Conservation (phyloP, 2,329 filamentous ascomycete species). For the Curvularia spicifera region DNA sequence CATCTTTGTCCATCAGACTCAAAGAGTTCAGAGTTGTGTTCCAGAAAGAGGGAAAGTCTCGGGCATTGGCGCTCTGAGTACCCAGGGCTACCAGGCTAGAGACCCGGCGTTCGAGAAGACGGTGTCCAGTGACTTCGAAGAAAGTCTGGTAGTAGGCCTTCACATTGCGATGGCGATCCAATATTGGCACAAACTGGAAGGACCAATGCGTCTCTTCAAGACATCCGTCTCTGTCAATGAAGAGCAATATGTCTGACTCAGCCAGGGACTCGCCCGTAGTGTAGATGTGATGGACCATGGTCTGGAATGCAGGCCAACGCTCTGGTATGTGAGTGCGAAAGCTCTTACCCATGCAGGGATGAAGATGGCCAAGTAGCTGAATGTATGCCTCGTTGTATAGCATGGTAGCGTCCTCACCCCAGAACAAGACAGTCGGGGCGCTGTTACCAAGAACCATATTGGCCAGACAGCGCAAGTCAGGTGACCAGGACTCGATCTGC, state of each 20-base stretch:
- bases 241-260: conserved; percentile 73
- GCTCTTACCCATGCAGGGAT: conserved; percentile 66
- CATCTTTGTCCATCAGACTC: conserved; percentile 67
- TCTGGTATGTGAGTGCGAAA: conserved; percentile 70
- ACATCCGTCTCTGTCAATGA: conserved; percentile 69
- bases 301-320: conserved; percentile 59
- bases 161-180: conserved; percentile 71
- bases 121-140: conserved; percentile 73
- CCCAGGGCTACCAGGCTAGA: conserved; percentile 68
- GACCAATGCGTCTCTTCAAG: conserved; percentile 81
- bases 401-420: conserved; percentile 48
- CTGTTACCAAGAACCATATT: conserved; percentile 70
- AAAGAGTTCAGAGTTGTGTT: conserved; percentile 68
- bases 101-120: conserved; percentile 31
- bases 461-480: conserved; percentile 74
- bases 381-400: conserved; percentile 50
- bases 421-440: conserved; percentile 66
- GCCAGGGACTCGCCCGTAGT: conserved; percentile 27
- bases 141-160: conserved; percentile 77
- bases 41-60: conserved; percentile 75
- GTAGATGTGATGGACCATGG: conserved; percentile 34
- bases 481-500: conserved; percentile 71
- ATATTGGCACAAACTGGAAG: conserved; percentile 76
- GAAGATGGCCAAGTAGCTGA: conserved; percentile 35
- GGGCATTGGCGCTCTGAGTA: conserved; percentile 71